phyloP scores from a whole-genome alignment of 140 eudicot species.

The Oenanthe javanica region DNA sequence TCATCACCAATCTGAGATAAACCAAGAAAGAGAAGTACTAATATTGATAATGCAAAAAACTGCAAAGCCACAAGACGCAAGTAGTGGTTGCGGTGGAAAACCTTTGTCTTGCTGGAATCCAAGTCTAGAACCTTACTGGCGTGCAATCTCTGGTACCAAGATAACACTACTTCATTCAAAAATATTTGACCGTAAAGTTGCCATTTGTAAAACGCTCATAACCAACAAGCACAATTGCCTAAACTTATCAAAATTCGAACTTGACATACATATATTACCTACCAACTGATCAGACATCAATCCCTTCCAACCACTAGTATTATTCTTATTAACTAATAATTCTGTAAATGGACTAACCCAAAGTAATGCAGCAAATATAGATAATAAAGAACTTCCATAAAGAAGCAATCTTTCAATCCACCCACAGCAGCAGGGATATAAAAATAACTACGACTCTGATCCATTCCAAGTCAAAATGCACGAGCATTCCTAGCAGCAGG shows the following conservation, averaged over 20 bases:
- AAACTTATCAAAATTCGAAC: conserved; percentile 50
- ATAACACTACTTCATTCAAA: conserved; percentile 80
- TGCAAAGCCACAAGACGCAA: conserved; percentile 72
- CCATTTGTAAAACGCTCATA: conserved; percentile 53
- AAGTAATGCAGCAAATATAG: no score
- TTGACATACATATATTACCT: conserved; percentile 58
- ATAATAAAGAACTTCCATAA: no score
- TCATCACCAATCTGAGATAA: conserved; percentile 52
- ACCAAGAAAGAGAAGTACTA: conserved; percentile 75
- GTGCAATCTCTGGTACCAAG: conserved; percentile 96
- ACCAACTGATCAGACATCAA: conserved; percentile 19
- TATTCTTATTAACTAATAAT: no score
- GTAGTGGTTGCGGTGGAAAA: conserved; percentile 85
- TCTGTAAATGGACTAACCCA: no score
- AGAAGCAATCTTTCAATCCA: no score
- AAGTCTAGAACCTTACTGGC: conserved; percentile 78
- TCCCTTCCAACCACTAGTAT: no score
- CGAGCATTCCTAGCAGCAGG: conserved; percentile 59
- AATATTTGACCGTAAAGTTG: conserved; percentile 62
- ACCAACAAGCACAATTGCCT: conserved; percentile 57
- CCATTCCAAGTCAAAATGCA: conserved; percentile 90
- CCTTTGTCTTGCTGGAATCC: conserved; percentile 84
- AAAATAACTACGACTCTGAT: conserved; percentile 46
- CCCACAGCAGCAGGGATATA: no score
- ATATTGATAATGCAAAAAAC: conserved; percentile 58